A percentile compares a stretch with the other conserved stretches of the same genome.
Evolutionary conservation across 2,329 filamentous ascomycete genomes (phyloP).

Genomic region (Claviceps sorghi): DNA sequence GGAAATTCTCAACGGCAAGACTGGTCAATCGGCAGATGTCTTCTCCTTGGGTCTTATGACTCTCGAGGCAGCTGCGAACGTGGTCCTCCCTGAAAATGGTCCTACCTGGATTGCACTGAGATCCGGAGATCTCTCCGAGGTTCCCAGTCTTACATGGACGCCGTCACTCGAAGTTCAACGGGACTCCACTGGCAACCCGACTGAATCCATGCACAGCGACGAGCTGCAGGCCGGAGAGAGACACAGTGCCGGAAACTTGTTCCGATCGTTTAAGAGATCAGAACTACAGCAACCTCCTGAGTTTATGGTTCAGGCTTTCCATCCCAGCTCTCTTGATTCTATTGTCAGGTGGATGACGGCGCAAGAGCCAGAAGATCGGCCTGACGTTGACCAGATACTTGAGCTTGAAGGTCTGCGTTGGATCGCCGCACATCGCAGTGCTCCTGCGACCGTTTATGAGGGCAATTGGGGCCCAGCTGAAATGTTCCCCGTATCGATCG

Average conservation of each 20-base stretch:
- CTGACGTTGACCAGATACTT: constrained; percentile 60
- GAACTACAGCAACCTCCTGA: constrained; percentile 51
- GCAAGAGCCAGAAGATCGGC: constrained; percentile 58
- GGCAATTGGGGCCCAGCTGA: constrained; percentile 84
- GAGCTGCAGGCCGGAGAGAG: constrained; percentile 19
- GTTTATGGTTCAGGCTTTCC: constrained; percentile 72
- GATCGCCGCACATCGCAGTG: constrained; percentile 61
- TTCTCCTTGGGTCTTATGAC: constrained; percentile 92
- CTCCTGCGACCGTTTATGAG: constrained; percentile 89
- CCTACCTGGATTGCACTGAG: constrained; percentile 80
- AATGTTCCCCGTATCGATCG: constrained; percentile 24
- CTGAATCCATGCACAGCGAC: constrained; percentile 19
- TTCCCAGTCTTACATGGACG: constrained; percentile 77
- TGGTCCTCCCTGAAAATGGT: constrained; percentile 85
- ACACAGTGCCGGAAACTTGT: constrained; percentile 20
- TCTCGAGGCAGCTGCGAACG: constrained; percentile 87
- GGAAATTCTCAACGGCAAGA: constrained; percentile 74
- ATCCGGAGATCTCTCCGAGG: constrained; percentile 74
- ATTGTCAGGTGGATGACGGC: constrained; percentile 82
- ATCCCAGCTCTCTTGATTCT: constrained; percentile 64
- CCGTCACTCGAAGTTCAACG: constrained; percentile 55
- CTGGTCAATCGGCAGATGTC: constrained; percentile 82
- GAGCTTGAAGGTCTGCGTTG: constrained; percentile 61
- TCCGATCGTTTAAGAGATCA: constrained; percentile 33
- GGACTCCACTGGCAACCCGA: constrained; percentile 47